A percentile compares a stretch with the other conserved stretches of the same genome.
Evolutionary conservation across 176 grass and related monocot species (phyloP).

Genomic region (Pharus latifolius): DNA sequence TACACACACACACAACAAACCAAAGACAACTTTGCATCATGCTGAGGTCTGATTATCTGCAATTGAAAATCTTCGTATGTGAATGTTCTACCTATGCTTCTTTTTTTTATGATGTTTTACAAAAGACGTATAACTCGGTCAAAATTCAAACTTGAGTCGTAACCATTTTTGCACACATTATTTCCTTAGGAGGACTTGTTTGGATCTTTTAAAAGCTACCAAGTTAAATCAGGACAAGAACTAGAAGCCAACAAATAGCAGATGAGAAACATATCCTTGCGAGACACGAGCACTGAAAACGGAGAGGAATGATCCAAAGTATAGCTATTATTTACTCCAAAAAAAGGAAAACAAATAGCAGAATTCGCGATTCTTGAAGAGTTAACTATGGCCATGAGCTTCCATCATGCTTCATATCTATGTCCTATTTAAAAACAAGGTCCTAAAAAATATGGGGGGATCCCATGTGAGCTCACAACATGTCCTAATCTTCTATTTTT

Average conservation of each 20-base stretch:
- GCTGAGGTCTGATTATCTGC: neutral
- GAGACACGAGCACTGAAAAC: slow-evolving; percentile 4
- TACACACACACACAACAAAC: no score
- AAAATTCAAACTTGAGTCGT: no score
- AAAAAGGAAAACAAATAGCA: neutral
- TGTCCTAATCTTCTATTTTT: slow-evolving; percentile 18
- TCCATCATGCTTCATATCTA: slow-evolving; percentile 28
- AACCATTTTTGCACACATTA: no score
- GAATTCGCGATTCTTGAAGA: slow-evolving; percentile 2
- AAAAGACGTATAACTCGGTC: no score
- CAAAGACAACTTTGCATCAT: neutral
- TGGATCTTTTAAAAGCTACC: neutral
- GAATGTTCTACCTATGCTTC: neutral
- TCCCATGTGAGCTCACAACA: slow-evolving; percentile 34
- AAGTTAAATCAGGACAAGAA: neutral
- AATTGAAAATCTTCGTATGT: neutral
- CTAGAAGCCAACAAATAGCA: neutral
- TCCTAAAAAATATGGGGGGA: slow-evolving; percentile 9
- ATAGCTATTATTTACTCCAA: neutral
- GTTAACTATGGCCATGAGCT: neutral
- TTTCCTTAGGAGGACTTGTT: no score
- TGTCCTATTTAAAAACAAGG: slow-evolving; percentile 12
- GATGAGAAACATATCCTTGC: neutral
- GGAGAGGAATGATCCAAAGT: slow-evolving; percentile 9
- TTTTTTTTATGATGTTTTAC: no score